Conservation (phyloP, 768 basidiomycete genomes). For the Stropharia rugosoannulata region DNA sequence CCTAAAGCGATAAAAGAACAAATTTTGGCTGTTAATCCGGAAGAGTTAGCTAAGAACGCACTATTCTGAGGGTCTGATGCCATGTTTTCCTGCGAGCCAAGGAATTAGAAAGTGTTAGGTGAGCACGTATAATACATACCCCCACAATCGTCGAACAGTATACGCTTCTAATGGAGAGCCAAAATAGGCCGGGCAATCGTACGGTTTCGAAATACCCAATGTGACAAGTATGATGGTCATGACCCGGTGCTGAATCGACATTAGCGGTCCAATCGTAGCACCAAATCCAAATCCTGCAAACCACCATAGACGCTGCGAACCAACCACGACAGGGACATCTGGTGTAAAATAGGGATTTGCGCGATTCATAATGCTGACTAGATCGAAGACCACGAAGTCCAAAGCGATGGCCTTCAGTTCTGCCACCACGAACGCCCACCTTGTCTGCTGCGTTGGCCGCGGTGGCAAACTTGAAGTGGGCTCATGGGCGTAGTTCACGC, state of each 20-base stretch:
- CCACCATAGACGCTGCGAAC: constrained; percentile 6
- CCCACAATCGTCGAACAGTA: constrained; percentile 38
- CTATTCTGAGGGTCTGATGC: constrained; percentile 34
- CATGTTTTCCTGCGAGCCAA: constrained; percentile 18
- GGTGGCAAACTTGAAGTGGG: constrained; percentile 17
- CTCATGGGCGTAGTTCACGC: constrained; percentile 29
- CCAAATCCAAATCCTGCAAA: constrained; percentile 10
- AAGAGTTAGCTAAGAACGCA: constrained; percentile 17
- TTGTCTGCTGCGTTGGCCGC: constrained; percentile 15
- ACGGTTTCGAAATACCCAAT: too few relatives aligned
- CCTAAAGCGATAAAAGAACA: constrained; percentile 13
- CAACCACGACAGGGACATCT: constrained; percentile 9
- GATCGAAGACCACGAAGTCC: constrained; percentile 21
- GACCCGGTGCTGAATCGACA: neutral
- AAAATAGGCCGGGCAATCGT: too few relatives aligned
- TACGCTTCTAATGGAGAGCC: constrained; percentile 23
- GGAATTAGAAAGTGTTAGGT: neutral
- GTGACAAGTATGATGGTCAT: constrained; percentile 3
- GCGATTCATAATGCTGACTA: constrained; percentile 13
- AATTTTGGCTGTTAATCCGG: neutral
- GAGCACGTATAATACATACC: constrained; percentile 26
- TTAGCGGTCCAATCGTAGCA: constrained; percentile 1
- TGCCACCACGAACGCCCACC: constrained; percentile 17
- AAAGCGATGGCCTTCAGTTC: constrained; percentile 12
- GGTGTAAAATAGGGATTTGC: constrained; percentile 16